A percentile compares a stretch with the other conserved stretches of the same genome.
phyloP scores from a whole-genome alignment of 495 filamentous ascomycete genomes.

The Neurospora discreta region DNA sequence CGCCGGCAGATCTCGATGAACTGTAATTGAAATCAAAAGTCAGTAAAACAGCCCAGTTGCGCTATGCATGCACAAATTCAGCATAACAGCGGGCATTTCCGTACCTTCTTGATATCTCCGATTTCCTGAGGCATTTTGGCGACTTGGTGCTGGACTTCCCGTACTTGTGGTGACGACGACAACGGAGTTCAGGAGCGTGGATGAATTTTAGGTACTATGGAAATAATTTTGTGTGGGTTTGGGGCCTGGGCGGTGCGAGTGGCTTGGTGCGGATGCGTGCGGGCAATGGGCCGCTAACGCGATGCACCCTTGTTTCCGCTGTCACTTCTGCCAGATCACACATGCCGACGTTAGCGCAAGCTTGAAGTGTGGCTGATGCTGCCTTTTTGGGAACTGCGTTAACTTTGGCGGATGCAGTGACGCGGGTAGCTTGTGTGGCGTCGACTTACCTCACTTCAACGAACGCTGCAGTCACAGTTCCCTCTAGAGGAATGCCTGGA shows the following conservation, averaged over 20 bases:
- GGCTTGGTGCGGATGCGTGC: background rate
- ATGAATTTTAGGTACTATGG: conserved; percentile 16
- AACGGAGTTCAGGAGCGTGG: conserved; percentile 18
- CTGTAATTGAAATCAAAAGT: conserved; percentile 34
- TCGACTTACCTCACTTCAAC: background rate
- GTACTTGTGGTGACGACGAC: conserved; percentile 14
- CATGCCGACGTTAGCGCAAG: background rate
- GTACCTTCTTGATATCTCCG: conserved; percentile 86
- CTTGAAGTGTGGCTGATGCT: conserved; percentile 5
- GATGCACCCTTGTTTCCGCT: background rate
- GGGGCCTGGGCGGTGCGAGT: conserved; percentile 5
- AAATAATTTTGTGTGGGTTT: conserved; percentile 27
- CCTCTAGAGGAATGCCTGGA: background rate
- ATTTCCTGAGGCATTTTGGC: conserved; percentile 93
- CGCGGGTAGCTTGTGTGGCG: background rate
- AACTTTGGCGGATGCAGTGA: background rate
- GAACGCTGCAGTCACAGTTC: background rate
- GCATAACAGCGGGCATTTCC: background rate
- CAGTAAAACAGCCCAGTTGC: conserved; percentile 10
- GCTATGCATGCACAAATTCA: background rate
- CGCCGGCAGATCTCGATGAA: conserved; percentile 99
- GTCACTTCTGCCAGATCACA: background rate
- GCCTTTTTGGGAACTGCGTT: background rate
- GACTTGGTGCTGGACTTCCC: conserved; percentile 22
- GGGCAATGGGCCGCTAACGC: background rate